Evolutionary conservation across 83 land plant species (phyloP), one percentile per base, ranked within the genome.

Genomic region (Isoetes engelmannii): DNA sequence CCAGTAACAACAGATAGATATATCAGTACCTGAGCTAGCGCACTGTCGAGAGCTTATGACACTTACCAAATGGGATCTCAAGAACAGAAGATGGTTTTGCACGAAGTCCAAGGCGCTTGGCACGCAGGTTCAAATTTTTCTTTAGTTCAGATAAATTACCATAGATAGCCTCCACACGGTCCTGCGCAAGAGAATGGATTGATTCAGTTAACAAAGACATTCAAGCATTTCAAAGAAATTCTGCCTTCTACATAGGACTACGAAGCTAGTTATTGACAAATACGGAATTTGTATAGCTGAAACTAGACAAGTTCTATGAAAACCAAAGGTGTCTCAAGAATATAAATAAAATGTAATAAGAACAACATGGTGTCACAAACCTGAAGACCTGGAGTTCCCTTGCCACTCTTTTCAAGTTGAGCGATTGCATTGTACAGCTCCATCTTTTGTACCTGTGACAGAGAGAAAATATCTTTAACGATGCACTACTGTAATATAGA

Each of bases 41-140:
- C 17, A 51, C 13, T 51, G 1, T 12, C 13, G 15, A 51, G 15
- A 12, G 3, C 3, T 12, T 51, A 59, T 28, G 37, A 28, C 2
- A 64, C 69, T 69, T 82, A 93, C 98, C 99, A 79, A 85, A 90
- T 7, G 96, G 96, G 53, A 86, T 83, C 84, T 90, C 99, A 17
- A 77, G 54, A 44, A 89, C 44, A 53, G 86, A 46, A 44, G 84
- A 81, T 45, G 93, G 85, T 63, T 83, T 90, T 5, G 75, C 75
- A 50, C 82, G 82, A 59, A 94, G 71, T 17, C 99, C 89, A 76
- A 90, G 77, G 46, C 69, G 77, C 61, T 85, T 91, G 70, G 92
- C 96, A 15, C 89, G 90, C 45, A 86, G 89, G 79, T 83, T 86
- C 37, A 94, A 67, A 45, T 74, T 53, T 80, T 84, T 94, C 64